Evolutionary conservation across 1,284 basidiomycete species (phyloP).

Genomic region (Sporisorium reilianum): DNA sequence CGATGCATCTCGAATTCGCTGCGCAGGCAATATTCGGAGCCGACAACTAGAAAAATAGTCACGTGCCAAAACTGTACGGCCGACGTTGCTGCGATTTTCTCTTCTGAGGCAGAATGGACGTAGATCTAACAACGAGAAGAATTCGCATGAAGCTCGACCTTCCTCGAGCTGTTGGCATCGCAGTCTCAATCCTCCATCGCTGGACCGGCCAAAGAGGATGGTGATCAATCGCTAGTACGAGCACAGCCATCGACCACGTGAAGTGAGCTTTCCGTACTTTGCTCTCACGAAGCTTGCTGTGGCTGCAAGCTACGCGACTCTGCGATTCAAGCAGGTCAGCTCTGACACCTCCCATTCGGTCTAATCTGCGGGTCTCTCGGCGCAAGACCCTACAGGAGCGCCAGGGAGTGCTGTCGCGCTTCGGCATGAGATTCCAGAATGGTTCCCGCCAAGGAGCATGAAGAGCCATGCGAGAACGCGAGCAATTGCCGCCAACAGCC

Average conservation of each 20-base stretch:
- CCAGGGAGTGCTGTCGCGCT: not conserved
- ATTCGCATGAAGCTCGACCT: no score
- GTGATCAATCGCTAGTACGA: not conserved
- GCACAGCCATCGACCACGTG: not conserved
- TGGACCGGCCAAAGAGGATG: not conserved
- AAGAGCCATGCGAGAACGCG: not conserved
- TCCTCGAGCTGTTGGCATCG: not conserved
- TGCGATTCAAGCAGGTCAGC: not conserved
- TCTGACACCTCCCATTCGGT: no score
- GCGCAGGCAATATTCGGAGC: not conserved
- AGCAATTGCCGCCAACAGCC: not conserved
- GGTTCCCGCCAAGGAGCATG: not conserved
- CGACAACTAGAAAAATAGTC: not conserved
- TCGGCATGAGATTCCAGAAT: not conserved
- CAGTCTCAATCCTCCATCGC: not conserved
- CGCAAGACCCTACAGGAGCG: no score
- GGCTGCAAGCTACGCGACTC: no score
- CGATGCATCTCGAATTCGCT: not conserved
- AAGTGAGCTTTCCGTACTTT: no score
- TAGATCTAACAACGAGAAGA: not conserved
- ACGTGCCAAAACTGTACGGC: conserved; percentile 12
- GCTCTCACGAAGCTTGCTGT: no score
- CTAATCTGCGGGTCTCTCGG: no score
- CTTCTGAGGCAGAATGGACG: no score
- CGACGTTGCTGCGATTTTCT: not conserved